These are phyloP conservation scores for Cladorrhinum sp. DNA, from an alignment of 2,329 filamentous ascomycete genomes.

Conservation along the genomic window DNA sequence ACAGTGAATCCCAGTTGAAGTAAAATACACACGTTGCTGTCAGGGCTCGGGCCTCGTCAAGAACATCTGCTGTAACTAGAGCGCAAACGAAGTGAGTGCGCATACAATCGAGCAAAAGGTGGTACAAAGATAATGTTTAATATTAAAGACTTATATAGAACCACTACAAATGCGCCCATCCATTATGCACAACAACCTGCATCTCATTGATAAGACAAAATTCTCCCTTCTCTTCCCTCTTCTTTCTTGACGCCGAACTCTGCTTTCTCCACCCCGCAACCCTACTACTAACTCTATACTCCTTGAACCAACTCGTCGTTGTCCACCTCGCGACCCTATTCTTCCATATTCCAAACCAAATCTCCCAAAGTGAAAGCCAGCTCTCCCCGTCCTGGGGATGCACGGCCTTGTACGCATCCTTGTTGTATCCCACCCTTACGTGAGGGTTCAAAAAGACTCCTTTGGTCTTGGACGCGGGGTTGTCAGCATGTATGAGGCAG, in stretches of 20 bases:
- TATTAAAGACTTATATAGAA: too few relatives aligned
- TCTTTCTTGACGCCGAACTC: conserved; percentile 27
- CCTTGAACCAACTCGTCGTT: conserved; percentile 29
- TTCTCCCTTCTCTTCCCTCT: conserved; percentile 41
- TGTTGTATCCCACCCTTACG: conserved; percentile 65
- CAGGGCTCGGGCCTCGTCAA: too few relatives aligned
- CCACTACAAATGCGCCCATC: conserved; percentile 53
- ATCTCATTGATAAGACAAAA: conserved; percentile 58
- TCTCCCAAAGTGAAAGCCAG: conserved; percentile 51
- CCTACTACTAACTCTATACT: conserved; percentile 39
- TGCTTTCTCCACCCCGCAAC: conserved; percentile 37
- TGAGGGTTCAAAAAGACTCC: conserved; percentile 67
- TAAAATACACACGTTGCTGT: too few relatives aligned
- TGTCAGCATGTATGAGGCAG: conserved; percentile 73
- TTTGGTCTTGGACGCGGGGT: conserved; percentile 51
- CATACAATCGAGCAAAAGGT: not conserved
- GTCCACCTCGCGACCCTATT: conserved; percentile 46
- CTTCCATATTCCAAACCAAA: conserved; percentile 54
- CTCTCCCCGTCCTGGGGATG: conserved; percentile 33
- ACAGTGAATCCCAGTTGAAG: too few relatives aligned
- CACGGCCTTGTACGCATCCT: conserved; percentile 49
- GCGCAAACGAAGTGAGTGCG: too few relatives aligned
- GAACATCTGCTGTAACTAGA: too few relatives aligned
- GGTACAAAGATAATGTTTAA: not conserved
- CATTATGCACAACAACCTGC: conserved; percentile 57